Evolutionary conservation across 2,329 filamentous ascomycete species (phyloP).

Genomic region (Rhinocladiella similis): DNA sequence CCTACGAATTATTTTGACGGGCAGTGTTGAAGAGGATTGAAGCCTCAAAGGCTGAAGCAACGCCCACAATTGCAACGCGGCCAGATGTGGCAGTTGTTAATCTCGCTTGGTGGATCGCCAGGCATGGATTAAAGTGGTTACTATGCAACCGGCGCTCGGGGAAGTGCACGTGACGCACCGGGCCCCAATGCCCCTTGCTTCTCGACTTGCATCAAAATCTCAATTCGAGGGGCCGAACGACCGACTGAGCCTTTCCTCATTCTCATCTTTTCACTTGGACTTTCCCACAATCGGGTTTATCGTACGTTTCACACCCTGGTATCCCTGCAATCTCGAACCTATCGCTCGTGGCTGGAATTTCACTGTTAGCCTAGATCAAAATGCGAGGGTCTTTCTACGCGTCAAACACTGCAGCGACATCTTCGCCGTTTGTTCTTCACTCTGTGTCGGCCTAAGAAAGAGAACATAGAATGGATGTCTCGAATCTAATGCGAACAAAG

Average conservation of each 20-base stretch:
- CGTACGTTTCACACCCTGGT: neutral
- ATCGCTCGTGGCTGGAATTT: neutral
- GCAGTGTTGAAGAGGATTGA: conserved; percentile 32
- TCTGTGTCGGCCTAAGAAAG: neutral
- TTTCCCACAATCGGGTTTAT: neutral
- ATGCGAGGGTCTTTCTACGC: neutral
- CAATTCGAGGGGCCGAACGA: neutral
- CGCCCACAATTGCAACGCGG: too few species aligned
- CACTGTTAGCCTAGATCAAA: neutral
- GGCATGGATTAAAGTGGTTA: neutral
- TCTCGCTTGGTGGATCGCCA: neutral
- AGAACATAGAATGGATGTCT: conserved; percentile 6
- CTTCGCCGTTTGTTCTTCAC: neutral
- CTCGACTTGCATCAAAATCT: neutral
- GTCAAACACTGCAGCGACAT: conserved; percentile 6
- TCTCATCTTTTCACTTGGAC: neutral
- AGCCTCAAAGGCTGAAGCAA: neutral
- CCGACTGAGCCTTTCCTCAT: neutral
- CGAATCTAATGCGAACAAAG: neutral
- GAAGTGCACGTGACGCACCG: neutral
- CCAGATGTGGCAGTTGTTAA: neutral
- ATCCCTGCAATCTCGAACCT: neutral
- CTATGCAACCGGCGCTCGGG: neutral
- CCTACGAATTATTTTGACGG: conserved; percentile 75
- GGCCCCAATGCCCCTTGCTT: neutral